Conservation (phyloP, 2,329 filamentous ascomycete genomes). For the Aphanocladium album region DNA sequence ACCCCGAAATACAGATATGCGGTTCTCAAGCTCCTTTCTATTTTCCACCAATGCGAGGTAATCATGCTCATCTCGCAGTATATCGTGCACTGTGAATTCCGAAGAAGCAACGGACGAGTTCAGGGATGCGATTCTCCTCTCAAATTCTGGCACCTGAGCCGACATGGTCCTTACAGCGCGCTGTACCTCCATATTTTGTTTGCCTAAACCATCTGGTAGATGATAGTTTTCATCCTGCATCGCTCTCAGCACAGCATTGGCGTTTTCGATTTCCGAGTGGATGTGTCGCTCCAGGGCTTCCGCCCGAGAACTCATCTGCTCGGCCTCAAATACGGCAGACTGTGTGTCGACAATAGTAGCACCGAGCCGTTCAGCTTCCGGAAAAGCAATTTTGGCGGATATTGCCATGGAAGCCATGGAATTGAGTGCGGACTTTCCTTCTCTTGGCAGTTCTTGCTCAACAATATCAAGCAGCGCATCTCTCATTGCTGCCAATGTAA, state of each 20-base stretch:
- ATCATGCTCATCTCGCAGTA: slow-evolving; percentile 53
- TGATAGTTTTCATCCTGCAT: slow-evolving; percentile 45
- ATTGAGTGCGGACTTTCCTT: slow-evolving; percentile 52
- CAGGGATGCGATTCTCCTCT: slow-evolving; percentile 42
- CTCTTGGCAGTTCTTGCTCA: slow-evolving; percentile 48
- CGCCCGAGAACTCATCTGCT: slow-evolving; percentile 52
- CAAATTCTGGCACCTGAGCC: slow-evolving; percentile 58
- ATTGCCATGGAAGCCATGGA: slow-evolving; percentile 51
- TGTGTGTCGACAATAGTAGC: slow-evolving; percentile 52
- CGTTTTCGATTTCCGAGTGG: slow-evolving; percentile 41
- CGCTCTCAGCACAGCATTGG: slow-evolving; percentile 35
- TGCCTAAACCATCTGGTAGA: slow-evolving; percentile 53
- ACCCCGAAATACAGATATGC: slow-evolving; percentile 63
- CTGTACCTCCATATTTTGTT: slow-evolving; percentile 69
- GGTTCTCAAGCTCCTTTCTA: slow-evolving; percentile 56
- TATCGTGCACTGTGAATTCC: slow-evolving; percentile 49
- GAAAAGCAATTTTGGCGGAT: slow-evolving; percentile 44
- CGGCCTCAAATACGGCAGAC: slow-evolving; percentile 45
- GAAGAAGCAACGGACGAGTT: slow-evolving; percentile 33
- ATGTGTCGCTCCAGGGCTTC: slow-evolving; percentile 53
- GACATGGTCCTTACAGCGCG: slow-evolving; percentile 63
- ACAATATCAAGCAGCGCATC: slow-evolving; percentile 47
- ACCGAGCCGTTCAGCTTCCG: slow-evolving; percentile 45
- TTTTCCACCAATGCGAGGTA: slow-evolving; percentile 52
- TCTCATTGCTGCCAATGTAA: slow-evolving; percentile 23